These are phyloP conservation scores for Ulota crispa DNA, from an alignment of 225 moss, liverwort and hornwort species.

Conservation along the genomic window DNA sequence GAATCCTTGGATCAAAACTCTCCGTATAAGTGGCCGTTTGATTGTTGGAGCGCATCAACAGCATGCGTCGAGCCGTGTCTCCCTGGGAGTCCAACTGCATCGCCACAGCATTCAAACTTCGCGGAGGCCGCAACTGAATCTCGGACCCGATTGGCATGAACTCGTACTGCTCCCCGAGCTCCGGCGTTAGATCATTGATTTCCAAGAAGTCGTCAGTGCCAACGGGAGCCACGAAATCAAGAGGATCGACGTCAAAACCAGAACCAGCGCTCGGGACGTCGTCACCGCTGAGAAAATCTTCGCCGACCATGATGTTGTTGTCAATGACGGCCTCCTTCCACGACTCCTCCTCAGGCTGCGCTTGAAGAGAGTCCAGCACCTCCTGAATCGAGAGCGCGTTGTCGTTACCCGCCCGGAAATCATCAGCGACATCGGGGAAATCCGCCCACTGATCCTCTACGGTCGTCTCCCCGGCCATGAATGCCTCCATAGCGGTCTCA, in stretches of 20 bases:
- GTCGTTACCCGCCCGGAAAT: conserved; percentile 11
- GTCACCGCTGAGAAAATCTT: not conserved
- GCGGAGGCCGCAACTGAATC: conserved; percentile 38
- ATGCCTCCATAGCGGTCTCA: conserved; percentile 1
- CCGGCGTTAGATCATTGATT: conserved; percentile 39
- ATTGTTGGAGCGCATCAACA: conserved; percentile 22
- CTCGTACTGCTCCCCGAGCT: not conserved
- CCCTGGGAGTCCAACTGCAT: conserved; percentile 45
- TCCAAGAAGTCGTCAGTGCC: conserved; percentile 47
- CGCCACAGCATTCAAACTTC: not conserved
- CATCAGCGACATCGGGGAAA: conserved; percentile 11
- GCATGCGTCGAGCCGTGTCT: conserved; percentile 38
- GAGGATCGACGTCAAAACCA: not conserved
- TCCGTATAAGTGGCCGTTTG: not conserved
- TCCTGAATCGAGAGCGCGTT: conserved; percentile 33
- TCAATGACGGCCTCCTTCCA: conserved; percentile 49
- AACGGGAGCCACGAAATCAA: not conserved
- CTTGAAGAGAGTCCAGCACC: conserved; percentile 30
- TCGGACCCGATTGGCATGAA: conserved; percentile 8
- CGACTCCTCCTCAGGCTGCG: conserved; percentile 12
- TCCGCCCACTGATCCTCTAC: conserved; percentile 1
- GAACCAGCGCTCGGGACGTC: not conserved
- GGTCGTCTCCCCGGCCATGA: conserved; percentile 20
- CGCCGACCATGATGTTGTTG: conserved; percentile 10
- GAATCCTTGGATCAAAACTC: conserved; percentile 9